These are phyloP conservation scores for Penicillium robsamsonii DNA, from an alignment of 495 filamentous ascomycete genomes.

Conservation along the genomic window DNA sequence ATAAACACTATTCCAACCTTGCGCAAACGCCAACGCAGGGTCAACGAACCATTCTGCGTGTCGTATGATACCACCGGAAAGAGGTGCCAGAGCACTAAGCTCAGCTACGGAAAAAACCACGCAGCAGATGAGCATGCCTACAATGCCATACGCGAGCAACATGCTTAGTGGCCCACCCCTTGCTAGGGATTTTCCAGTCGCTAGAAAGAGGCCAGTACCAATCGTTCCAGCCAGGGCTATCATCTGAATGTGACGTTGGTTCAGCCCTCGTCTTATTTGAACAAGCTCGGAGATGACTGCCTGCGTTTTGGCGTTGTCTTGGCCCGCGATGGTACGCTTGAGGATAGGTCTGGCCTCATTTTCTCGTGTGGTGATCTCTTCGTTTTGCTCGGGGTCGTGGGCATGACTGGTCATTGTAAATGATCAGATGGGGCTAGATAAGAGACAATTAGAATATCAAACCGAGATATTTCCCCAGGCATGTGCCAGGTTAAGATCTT, in stretches of 20 bases:
- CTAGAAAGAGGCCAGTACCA: constrained; percentile 30
- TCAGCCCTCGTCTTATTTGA: constrained; percentile 17
- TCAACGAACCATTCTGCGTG: constrained; percentile 30
- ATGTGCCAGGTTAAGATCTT: background rate
- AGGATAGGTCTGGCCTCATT: background rate
- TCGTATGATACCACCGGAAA: constrained; percentile 30
- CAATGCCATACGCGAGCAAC: constrained; percentile 27
- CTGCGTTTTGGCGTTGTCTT: constrained; percentile 4
- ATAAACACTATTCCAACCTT: constrained; percentile 30
- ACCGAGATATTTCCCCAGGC: background rate
- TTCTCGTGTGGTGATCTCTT: background rate
- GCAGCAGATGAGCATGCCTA: constrained; percentile 23
- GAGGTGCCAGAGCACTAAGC: constrained; percentile 27
- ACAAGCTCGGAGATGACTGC: constrained; percentile 5
- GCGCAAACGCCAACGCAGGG: constrained; percentile 31
- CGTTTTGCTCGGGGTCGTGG: background rate
- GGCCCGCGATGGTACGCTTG: background rate
- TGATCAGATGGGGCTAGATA: background rate
- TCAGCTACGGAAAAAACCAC: constrained; percentile 29
- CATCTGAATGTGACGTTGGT: constrained; percentile 40
- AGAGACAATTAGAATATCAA: background rate
- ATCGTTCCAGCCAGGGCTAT: constrained; percentile 45
- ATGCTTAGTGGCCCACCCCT: constrained; percentile 57
- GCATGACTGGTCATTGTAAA: background rate
- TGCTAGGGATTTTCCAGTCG: constrained; percentile 55